Evolutionary conservation across 345 rosid species (phyloP), one percentile per base, ranked within the genome.

Genomic region (Gynandropsis gynandra): DNA sequence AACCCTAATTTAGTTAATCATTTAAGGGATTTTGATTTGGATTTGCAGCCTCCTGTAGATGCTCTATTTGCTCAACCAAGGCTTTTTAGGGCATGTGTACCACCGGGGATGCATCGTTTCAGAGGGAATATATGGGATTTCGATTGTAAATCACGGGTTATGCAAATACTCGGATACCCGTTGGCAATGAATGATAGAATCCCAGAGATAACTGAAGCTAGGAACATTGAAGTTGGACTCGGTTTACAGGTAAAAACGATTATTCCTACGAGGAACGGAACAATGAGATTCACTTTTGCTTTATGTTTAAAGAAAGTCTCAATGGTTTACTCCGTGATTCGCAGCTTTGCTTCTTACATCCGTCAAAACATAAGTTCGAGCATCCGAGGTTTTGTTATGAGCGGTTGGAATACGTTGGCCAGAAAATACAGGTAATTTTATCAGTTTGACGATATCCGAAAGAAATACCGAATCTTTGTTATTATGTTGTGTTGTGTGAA

Each of bases 51-150:
- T 31, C 98, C 93, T 33, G 85, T 77, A 76, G 96, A 84, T 77
- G 96, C 95, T 40, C 80, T 92, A 24, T 92, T 87, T 45, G 82
- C 93, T 40, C 95, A 82, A 64, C 95, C 98, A 21, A 84, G 96
- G 76, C 86, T 87, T 10, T 92, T 87, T 66, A 82, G 98, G 74
- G 93, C 95, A 21, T 92, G 96, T 42, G 88, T 84, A 40, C 98
- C 98, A 1, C 98, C 96, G 3, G 98, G 96, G 48, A 84, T 92
- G 83, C 96, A 92, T 74, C 80, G 96, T 41, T 92, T 92, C 67
- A 80, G 89, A 61, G 98, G 98, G 33, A 92, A 92, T 70, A 62
- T 87, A 31, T 92, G 98, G 96, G 98, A 92, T 72, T 87, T 74
- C 65, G 95, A 87, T 42, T 70, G 84, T 75, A 82, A 78, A 71